A percentile compares a stretch with the other conserved stretches of the same genome.
Conservation (phyloP, 306 rosid genomes). For the apple (Malus domestica) region ASM211411v1 NC_041802.1:25805001-25805500, state of each 20-base stretch:
- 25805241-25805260: conserved; percentile 36
- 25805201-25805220: conserved; percentile 42
- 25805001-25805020: conserved; percentile 61
- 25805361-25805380: conserved; percentile 41
- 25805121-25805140: not conserved
- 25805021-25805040: conserved; percentile 57
- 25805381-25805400: conserved; percentile 50
- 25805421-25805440: conserved; percentile 68
- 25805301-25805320: not conserved
- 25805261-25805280: no score
- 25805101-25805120: not conserved
- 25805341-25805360: conserved; percentile 13
- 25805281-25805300: conserved; percentile 7
- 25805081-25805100: not conserved
- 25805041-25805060: not conserved
- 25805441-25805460: conserved; percentile 59
- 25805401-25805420: conserved; percentile 56
- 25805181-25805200: not conserved
- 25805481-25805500: not conserved
- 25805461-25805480: conserved; percentile 45
- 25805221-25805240: conserved; percentile 47
- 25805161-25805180: not conserved
- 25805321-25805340: not conserved
- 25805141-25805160: not conserved
- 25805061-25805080: not conserved